Percentiles rank a stretch among this genome's conserved stretches.
These are phyloP conservation scores for Ogataea pilisensis DNA, from an alignment of 805 yeast genomes.

Conservation along the genomic window DNA sequence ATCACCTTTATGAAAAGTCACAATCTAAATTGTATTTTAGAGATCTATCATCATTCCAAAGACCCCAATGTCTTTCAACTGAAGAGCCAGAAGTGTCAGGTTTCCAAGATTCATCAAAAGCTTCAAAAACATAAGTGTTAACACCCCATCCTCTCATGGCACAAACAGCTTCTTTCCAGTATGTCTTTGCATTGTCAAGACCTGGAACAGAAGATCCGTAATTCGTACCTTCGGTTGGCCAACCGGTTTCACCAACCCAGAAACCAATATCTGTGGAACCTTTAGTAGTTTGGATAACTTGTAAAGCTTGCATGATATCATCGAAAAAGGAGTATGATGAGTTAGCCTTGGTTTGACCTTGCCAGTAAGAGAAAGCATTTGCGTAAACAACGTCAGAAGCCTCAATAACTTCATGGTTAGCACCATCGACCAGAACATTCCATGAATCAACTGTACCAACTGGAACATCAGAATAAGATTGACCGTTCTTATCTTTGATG, in stretches of 20 bases:
- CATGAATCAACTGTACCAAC: slow-evolving; percentile 97
- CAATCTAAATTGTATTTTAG: slow-evolving; percentile 45
- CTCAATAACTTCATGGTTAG: slow-evolving; percentile 61
- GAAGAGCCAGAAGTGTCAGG: slow-evolving; percentile 83
- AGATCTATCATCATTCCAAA: slow-evolving; percentile 50
- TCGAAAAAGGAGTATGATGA: slow-evolving; percentile 91
- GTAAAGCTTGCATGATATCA: slow-evolving; percentile 97
- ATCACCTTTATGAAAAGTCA: slow-evolving; percentile 33
- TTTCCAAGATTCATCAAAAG: slow-evolving; percentile 95
- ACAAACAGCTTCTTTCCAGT: slow-evolving; percentile 87
- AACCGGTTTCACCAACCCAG: slow-evolving; percentile 98
- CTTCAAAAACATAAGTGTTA: slow-evolving; percentile 90
- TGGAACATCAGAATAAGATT: slow-evolving; percentile 62
- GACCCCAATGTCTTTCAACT: slow-evolving; percentile 96
- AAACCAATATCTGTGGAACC: slow-evolving; percentile 82
- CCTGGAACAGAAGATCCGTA: slow-evolving; percentile 66
- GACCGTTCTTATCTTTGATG: slow-evolving; percentile 77
- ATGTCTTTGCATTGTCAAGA: slow-evolving; percentile 66
- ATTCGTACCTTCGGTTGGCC: slow-evolving; percentile 86
- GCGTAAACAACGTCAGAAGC: slow-evolving; percentile 86
- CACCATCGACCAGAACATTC: slow-evolving; percentile 85
- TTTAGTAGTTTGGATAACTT: slow-evolving; percentile 78
- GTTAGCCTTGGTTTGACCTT: slow-evolving; percentile 82
- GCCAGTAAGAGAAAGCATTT: slow-evolving; percentile 98
- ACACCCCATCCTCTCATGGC: slow-evolving; percentile 96